Evolutionary conservation across 106 monocot genomes (phyloP), one percentile per base, ranked within the genome.

Genomic region (Dendrobium officinale): DNA sequence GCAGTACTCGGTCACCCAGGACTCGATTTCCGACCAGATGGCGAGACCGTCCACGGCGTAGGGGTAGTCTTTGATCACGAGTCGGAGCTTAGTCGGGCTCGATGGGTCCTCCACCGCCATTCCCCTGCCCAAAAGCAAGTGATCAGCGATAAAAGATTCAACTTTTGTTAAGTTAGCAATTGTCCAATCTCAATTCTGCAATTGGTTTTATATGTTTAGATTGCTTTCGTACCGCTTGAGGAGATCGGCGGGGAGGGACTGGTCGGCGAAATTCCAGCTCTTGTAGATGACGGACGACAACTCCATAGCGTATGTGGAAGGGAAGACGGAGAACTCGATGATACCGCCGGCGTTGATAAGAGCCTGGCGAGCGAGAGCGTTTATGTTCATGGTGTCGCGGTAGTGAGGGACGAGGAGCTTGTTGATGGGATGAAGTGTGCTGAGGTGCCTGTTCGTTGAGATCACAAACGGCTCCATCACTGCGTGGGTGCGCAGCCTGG

Each of bases 21-120:
- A 77, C 51, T 86, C 72, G 47, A 92, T 89, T 13, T 89, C 85
- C 51, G 87, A 80, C 92, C 92, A 92, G 41, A 92, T 73, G 41
- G 83, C 79, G 3, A 92, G 87, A 18, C 92, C 92, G 68, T 92
- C 92, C 66, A 42, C 75, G 17, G 92, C 92, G 82, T 92, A 92
- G 9, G 92, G 92, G 78, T 92, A 92, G 82, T 92, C 92, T 8
- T 89, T 77, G 75, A 92, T 80, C 29, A 84, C 15, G 13, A 92
- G 83, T 17, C 61, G 37, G 10, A 92, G 64, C 9, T 85, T 85
- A 45, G 89, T 64, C 1, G 87, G 89, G 40, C 81, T 77, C 19
- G 58, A 82, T 20, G 89, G 85, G 40, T 92, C 92, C 66, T 77
- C 48, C 79, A 79, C 87, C 3, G 92, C 89, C 73, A 92, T 72